Evolutionary conservation across 192 early-diverging fungal genomes (phyloP).

Genomic region (Gaertneriomyces semiglobifer): DNA sequence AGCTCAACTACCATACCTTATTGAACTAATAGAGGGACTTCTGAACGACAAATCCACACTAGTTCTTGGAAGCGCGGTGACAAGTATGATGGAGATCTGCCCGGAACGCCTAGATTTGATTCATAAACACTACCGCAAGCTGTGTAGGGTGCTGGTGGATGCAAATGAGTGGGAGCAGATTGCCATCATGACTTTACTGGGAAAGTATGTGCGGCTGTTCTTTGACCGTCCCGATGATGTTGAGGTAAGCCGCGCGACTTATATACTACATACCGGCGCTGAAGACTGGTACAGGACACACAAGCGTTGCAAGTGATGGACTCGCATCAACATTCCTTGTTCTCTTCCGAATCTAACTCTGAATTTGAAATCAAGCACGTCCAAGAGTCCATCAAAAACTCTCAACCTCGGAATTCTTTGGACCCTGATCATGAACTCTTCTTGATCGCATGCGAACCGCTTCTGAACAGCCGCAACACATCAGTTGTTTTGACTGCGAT

Average conservation of each 20-base stretch:
- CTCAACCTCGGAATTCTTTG: slow-evolving; percentile 30
- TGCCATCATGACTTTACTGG: slow-evolving; percentile 72
- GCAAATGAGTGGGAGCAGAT: slow-evolving; percentile 97
- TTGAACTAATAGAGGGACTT: slow-evolving; percentile 70
- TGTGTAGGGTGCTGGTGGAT: slow-evolving; percentile 80
- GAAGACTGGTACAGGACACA: too few relatives aligned
- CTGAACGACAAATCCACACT: slow-evolving; percentile 81
- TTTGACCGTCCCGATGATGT: slow-evolving; percentile 57
- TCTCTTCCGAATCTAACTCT: too few relatives aligned
- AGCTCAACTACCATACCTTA: slow-evolving; percentile 66
- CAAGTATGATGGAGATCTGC: slow-evolving; percentile 83
- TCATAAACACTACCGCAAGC: slow-evolving; percentile 83
- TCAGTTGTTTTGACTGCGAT: slow-evolving; percentile 51
- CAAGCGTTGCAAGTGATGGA: not conserved
- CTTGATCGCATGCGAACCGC: slow-evolving; percentile 60
- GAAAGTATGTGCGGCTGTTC: slow-evolving; percentile 67
- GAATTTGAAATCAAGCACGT: too few relatives aligned
- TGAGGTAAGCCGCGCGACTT: not conserved
- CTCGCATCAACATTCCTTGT: not conserved
- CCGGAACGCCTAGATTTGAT: slow-evolving; percentile 81
- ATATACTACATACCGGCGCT: too few relatives aligned
- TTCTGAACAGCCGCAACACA: slow-evolving; percentile 75
- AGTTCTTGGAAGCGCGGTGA: slow-evolving; percentile 81
- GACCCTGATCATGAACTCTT: slow-evolving; percentile 82
- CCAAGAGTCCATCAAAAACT: too few relatives aligned